These are phyloP conservation scores for Haematococcus lacustris DNA, from an alignment of 139 green algal genomes.

Conservation along the genomic window DNA sequence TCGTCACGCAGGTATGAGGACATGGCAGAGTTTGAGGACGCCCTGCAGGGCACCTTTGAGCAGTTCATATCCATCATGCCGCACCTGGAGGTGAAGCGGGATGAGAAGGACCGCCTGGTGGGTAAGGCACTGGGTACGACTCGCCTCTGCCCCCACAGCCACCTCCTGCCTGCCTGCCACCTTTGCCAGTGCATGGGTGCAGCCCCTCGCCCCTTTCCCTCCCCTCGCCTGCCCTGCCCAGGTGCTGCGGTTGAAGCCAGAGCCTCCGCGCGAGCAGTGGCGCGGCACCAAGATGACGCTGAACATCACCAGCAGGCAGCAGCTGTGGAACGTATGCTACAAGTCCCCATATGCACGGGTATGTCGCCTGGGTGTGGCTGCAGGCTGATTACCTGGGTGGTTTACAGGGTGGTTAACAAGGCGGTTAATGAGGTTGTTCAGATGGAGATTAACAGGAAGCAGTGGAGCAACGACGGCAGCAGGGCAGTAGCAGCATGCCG, in stretches of 20 bases:
- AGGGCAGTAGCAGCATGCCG: too few relatives aligned
- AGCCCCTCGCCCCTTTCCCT: too few relatives aligned
- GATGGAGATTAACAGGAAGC: too few relatives aligned
- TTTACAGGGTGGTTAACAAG: too few relatives aligned
- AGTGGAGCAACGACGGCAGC: too few relatives aligned
- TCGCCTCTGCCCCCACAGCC: too few relatives aligned
- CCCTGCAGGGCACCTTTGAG: conserved; percentile 44
- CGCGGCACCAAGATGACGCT: conserved; percentile 31
- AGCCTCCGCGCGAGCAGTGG: conserved; percentile 36
- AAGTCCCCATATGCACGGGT: conserved; percentile 35
- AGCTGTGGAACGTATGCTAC: conserved; percentile 46
- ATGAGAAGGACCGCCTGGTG: conserved; percentile 22
- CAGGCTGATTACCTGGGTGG: too few relatives aligned
- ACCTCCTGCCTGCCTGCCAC: too few relatives aligned
- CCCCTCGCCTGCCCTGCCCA: too few relatives aligned
- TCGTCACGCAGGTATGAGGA: conserved; percentile 50
- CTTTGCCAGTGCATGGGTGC: too few relatives aligned
- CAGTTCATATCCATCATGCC: conserved; percentile 54
- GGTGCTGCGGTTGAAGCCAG: conserved; percentile 26
- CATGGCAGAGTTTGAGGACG: conserved; percentile 63
- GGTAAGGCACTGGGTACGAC: conserved; percentile 2
- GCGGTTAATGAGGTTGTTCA: too few relatives aligned
- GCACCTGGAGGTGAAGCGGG: conserved; percentile 38
- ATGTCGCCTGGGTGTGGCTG: too few relatives aligned
- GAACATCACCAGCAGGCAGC: conserved; percentile 21